A percentile compares a stretch with the other conserved stretches of the same genome.
These are phyloP conservation scores for Rugonectria rugulosa DNA, from an alignment of 2,329 filamentous ascomycete species.

Conservation along the genomic window DNA sequence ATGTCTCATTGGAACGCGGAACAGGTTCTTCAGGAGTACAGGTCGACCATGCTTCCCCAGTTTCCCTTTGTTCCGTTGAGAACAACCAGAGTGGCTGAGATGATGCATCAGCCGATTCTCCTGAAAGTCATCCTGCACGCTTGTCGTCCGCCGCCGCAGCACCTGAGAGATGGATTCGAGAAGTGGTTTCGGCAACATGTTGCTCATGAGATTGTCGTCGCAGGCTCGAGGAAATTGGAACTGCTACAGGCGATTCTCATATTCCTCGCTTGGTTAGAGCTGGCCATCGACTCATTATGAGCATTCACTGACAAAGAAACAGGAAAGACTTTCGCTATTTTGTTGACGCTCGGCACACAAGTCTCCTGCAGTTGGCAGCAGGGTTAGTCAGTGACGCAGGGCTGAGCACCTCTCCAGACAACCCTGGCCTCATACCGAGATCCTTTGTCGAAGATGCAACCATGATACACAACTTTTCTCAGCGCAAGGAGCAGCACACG, in stretches of 20 bases:
- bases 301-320: background rate
- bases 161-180: background rate
- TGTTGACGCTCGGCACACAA: background rate
- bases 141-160: background rate
- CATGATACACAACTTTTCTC: background rate
- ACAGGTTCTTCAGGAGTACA: background rate
- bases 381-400: background rate
- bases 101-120: constrained; percentile 2
- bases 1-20: background rate
- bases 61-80: constrained; percentile 9
- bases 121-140: background rate
- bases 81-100: background rate
- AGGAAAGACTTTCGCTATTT: constrained; percentile 1
- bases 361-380: background rate
- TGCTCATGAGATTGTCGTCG: constrained; percentile 6
- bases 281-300: background rate
- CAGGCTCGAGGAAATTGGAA: constrained; percentile 3
- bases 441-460: constrained; percentile 1
- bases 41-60: background rate
- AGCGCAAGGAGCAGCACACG: background rate
- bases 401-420: background rate
- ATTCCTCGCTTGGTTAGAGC: constrained; percentile 12
- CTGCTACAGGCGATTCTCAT: constrained; percentile 8
- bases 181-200: constrained; percentile 9
- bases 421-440: background rate